These are phyloP conservation scores for Withania somnifera DNA, from an alignment of 305 asterid genomes.

Conservation along the genomic window DNA sequence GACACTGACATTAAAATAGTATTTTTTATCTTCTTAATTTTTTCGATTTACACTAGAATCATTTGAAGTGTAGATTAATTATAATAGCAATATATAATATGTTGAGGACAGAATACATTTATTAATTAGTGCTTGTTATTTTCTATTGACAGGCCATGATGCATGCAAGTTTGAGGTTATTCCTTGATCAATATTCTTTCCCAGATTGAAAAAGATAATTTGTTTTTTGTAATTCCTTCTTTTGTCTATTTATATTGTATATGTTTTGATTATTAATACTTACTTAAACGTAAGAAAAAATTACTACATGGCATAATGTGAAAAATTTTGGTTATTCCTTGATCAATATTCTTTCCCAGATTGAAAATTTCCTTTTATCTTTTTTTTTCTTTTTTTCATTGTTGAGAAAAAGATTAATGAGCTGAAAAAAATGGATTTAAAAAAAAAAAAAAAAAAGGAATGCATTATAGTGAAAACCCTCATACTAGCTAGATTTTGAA, in stretches of 20 bases:
- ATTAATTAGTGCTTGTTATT: background rate
- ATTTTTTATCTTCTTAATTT: too few species aligned
- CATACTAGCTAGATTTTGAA: too few species aligned
- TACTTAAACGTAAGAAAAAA: background rate
- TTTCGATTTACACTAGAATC: too few species aligned
- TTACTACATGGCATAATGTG: background rate
- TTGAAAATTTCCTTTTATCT: background rate
- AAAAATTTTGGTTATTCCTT: slow-evolving; percentile 8
- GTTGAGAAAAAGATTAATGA: too few species aligned
- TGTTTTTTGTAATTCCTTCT: background rate
- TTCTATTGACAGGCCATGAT: slow-evolving; percentile 33
- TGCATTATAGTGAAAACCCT: too few species aligned
- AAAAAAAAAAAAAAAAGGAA: too few species aligned
- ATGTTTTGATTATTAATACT: background rate
- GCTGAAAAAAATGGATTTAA: too few species aligned
- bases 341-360: background rate
- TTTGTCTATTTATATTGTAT: background rate
- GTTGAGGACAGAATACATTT: background rate
- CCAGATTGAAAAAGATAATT: background rate
- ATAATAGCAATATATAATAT: background rate
- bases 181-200: slow-evolving; percentile 6
- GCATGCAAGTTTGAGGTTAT: slow-evolving; percentile 40
- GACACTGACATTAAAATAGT: too few species aligned
- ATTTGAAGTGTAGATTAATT: background rate
- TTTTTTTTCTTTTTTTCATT: too few species aligned